These are phyloP conservation scores for Populus deltoides DNA, from an alignment of 345 rosid genomes.

Conservation along the genomic window DNA sequence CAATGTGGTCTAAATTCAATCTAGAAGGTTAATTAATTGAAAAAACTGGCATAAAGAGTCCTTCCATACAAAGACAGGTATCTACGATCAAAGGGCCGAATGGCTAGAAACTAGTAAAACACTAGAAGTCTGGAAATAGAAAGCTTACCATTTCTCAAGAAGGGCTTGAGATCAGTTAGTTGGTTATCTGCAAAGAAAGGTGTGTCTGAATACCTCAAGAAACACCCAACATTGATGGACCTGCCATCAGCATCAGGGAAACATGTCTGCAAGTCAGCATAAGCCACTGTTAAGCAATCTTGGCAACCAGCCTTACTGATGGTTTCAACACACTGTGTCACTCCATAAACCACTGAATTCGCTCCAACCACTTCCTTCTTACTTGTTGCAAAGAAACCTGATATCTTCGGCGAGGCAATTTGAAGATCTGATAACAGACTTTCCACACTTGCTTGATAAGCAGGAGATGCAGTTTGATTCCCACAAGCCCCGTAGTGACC, in stretches of 20 bases:
- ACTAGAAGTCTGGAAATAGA: background rate
- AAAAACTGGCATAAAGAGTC: no score
- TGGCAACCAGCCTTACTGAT: constrained; percentile 29
- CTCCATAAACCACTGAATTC: constrained; percentile 25
- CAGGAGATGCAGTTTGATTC: constrained; percentile 4
- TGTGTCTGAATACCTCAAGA: constrained; percentile 32
- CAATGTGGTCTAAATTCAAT: no score
- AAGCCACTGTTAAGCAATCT: constrained; percentile 33
- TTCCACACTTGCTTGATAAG: constrained; percentile 13
- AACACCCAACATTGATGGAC: constrained; percentile 45
- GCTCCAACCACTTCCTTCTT: constrained; percentile 11
- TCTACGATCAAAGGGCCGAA: no score
- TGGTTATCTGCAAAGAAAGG: constrained; percentile 38
- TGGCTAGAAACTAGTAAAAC: no score
- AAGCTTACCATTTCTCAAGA: constrained; percentile 25
- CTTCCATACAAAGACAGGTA: no score
- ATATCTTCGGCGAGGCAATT: constrained; percentile 35
- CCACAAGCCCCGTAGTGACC: constrained; percentile 28
- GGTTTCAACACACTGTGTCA: constrained; percentile 42
- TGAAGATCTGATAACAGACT: constrained; percentile 27
- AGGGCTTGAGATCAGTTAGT: constrained; percentile 31
- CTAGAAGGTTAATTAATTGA: no score
- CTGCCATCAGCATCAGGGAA: constrained; percentile 27
- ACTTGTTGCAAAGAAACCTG: constrained; percentile 33
- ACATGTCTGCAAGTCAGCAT: constrained; percentile 28